A percentile compares a stretch with the other conserved stretches of the same genome.
Conservation (phyloP, 768 basidiomycete genomes). For the Cubamyces lactineus region DNA sequence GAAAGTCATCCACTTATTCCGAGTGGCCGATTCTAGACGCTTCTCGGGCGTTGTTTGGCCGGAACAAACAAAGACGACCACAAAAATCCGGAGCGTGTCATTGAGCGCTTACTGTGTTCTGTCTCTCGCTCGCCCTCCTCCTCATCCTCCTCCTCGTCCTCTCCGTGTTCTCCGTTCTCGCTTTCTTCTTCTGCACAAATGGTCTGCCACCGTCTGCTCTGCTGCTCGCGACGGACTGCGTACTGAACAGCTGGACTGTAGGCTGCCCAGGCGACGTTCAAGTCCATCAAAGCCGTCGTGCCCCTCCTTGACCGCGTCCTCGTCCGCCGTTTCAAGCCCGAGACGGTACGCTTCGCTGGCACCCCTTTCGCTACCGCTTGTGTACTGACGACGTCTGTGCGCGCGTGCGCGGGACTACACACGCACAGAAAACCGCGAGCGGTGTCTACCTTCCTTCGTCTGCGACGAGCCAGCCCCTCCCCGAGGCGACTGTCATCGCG, state of each 20-base stretch:
- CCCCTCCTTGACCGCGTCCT: slow-evolving; percentile 96
- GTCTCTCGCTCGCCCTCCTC: slow-evolving; percentile 8
- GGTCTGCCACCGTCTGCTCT: not conserved
- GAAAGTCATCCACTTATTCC: too few relatives aligned
- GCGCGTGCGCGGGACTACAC: not conserved
- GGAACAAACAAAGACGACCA: slow-evolving; percentile 20
- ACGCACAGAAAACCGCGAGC: slow-evolving; percentile 88
- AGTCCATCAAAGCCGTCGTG: slow-evolving; percentile 86
- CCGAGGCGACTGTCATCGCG: slow-evolving; percentile 95
- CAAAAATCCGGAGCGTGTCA: slow-evolving; percentile 15
- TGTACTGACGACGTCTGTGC: not conserved
- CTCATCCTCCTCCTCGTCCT: not conserved
- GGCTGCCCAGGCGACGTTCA: slow-evolving; percentile 93
- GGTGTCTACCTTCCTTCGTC: slow-evolving; percentile 97
- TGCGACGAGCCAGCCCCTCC: slow-evolving; percentile 81
- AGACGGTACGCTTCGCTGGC: slow-evolving; percentile 65
- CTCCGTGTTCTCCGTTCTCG: not conserved
- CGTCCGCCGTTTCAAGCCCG: slow-evolving; percentile 96
- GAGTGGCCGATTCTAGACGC: slow-evolving; percentile 18
- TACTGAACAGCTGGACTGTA: slow-evolving; percentile 32
- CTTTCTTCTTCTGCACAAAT: slow-evolving; percentile 5
- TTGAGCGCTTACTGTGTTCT: slow-evolving; percentile 15
- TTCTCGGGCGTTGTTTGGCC: slow-evolving; percentile 27
- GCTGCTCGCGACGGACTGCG: not conserved
- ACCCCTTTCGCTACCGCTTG: not conserved